A percentile compares a stretch with the other conserved stretches of the same genome.
Evolutionary conservation across 495 filamentous ascomycete genomes (phyloP).

Genomic region (Neurospora hispaniola): DNA sequence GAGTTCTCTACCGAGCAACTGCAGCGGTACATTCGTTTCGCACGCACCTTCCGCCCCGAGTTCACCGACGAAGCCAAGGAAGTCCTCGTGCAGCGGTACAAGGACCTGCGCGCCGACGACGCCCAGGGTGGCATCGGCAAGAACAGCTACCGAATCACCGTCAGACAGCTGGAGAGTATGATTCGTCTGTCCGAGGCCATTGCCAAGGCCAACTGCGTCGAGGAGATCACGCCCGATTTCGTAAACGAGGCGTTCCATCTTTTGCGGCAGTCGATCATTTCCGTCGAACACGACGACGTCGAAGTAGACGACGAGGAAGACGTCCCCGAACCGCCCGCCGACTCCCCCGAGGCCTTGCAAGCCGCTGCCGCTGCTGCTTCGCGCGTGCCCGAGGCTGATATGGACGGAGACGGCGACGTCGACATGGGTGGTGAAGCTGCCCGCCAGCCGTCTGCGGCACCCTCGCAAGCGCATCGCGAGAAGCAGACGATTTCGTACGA

Average conservation of each 20-base stretch:
- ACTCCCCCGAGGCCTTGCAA: constrained; percentile 26
- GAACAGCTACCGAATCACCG: constrained; percentile 94
- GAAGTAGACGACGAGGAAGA: constrained; percentile 87
- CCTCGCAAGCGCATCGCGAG: constrained; percentile 25
- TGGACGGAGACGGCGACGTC: constrained; percentile 54
- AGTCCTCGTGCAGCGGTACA: constrained; percentile 85
- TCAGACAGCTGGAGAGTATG: constrained; percentile 88
- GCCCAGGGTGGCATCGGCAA: constrained; percentile 87
- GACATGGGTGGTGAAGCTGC: constrained; percentile 51
- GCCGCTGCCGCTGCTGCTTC: constrained; percentile 30
- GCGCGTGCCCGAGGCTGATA: constrained; percentile 6
- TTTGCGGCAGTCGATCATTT: constrained; percentile 87
- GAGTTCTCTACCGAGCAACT: constrained; percentile 95
- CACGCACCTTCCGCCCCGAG: constrained; percentile 84
- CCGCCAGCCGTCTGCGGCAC: constrained; percentile 19
- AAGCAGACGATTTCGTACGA: constrained; percentile 92
- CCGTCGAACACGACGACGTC: constrained; percentile 94
- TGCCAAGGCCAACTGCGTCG: constrained; percentile 92
- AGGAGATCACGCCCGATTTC: constrained; percentile 74
- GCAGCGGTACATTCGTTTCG: constrained; percentile 95
- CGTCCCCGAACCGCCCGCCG: constrained; percentile 25
- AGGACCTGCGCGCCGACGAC: constrained; percentile 88
- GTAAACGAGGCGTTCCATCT: constrained; percentile 87
- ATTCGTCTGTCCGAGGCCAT: constrained; percentile 93
- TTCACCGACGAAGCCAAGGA: constrained; percentile 81